Percentiles rank a stretch among this genome's conserved stretches.
Conservation (phyloP, 1,284 basidiomycete species). For the Mrakiaceae sp. region DNA sequence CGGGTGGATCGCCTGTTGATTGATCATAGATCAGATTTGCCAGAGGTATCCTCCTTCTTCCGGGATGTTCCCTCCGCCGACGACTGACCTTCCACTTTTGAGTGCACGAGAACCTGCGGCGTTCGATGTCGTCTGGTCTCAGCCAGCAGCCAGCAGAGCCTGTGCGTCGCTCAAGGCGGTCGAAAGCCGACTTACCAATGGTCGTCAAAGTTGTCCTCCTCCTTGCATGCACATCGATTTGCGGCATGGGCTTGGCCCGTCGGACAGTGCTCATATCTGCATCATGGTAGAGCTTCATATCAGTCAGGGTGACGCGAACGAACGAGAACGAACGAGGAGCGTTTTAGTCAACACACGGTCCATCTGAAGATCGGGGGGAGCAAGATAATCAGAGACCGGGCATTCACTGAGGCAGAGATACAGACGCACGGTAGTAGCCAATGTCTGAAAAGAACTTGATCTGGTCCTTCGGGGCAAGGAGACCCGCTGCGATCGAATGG, state of each 20-base stretch:
- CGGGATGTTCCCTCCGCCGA: too few species aligned
- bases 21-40: background rate
- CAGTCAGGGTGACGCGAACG: background rate
- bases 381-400: too few species aligned
- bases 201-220: constrained; percentile 33
- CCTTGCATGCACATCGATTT: constrained; percentile 34
- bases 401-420: too few species aligned
- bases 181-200: constrained; percentile 25
- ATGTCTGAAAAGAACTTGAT: constrained; percentile 56
- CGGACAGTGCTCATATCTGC: constrained; percentile 27
- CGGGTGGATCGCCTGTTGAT: background rate
- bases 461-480: constrained; percentile 58
- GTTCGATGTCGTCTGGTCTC: too few species aligned
- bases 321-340: constrained; percentile 18
- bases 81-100: constrained; percentile 5
- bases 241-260: constrained; percentile 33
- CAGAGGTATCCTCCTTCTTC: too few species aligned
- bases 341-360: too few species aligned
- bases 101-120: constrained; percentile 10
- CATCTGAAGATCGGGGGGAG: too few species aligned
- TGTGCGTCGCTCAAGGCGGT: too few species aligned
- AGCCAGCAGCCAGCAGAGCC: background rate
- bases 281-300: background rate
- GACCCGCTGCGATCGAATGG: constrained; percentile 63
- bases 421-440: too few species aligned